Conservation (phyloP, 129 eudicot species). For the Lonicera japonica region DNA sequence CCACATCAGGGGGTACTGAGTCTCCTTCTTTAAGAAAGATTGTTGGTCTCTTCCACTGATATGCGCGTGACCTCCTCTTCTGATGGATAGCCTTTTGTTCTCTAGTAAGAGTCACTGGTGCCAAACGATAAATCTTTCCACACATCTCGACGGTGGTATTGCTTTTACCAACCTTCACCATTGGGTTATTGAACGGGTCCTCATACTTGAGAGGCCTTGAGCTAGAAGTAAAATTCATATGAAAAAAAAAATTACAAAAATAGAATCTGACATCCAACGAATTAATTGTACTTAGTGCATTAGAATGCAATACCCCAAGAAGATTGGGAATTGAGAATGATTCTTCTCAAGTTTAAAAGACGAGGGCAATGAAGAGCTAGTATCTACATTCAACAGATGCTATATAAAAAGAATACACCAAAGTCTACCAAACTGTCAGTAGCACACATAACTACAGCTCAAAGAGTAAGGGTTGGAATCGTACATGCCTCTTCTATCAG, state of each 20-base stretch:
- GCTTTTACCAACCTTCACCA: slow-evolving; percentile 71
- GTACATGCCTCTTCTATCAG: slow-evolving; percentile 99
- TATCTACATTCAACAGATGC: neutral
- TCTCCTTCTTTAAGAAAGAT: slow-evolving; percentile 88
- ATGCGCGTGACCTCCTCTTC: slow-evolving; percentile 92
- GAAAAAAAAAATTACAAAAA: neutral
- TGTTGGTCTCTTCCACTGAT: slow-evolving; percentile 97
- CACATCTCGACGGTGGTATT: slow-evolving; percentile 93
- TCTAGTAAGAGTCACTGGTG: slow-evolving; percentile 84
- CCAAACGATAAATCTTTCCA: slow-evolving; percentile 87
- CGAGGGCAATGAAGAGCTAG: neutral
- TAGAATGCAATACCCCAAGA: neutral
- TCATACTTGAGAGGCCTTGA: slow-evolving; percentile 77
- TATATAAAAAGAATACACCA: neutral
- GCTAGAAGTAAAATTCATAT: slow-evolving; percentile 29
- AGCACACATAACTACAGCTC: neutral
- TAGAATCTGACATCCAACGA: neutral
- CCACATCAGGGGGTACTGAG: slow-evolving; percentile 86
- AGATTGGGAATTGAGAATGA: neutral
- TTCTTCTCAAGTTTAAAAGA: neutral
- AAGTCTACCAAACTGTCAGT: neutral
- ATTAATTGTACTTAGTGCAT: neutral
- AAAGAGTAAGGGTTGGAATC: slow-evolving; percentile 32
- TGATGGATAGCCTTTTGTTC: slow-evolving; percentile 80
- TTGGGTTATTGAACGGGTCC: slow-evolving; percentile 91